Evolutionary conservation across 257 asterid species (phyloP), one percentile per base, ranked within the genome.

Genomic region (Hygrophila difformis): DNA sequence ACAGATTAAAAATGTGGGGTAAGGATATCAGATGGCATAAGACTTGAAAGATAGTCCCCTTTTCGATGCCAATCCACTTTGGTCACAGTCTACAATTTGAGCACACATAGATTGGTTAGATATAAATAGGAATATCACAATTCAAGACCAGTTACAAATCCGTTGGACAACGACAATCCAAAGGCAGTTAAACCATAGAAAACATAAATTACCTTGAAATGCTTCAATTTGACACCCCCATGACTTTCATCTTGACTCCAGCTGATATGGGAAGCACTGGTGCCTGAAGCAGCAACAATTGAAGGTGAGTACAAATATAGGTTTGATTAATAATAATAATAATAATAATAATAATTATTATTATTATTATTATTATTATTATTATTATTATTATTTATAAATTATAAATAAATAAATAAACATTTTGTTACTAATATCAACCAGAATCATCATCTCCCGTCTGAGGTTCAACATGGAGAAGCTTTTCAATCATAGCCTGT

Each of bases 11-110:
- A 62, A 43, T 20, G 64, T 47, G 29, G 23, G 40, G 21, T 56
- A 86, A 91, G 98, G 98, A 91, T 86, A 91, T 91, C 98, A 79
- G 78, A 61, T 20, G 98, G 96, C 88, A 80, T 70, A 35, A 85
- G 81, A 18, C 88, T 67, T 22, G 98, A 79, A 56, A 91, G 73
- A 72, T 85, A 86, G 68, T 86, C 96, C 64, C 98, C 98, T 69
- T 72, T 82, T 31, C 98, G 94, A 67, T 91, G 96, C 98, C 98
- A 91, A 49, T 82, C 96, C 59, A 91, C 80, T 49, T 89, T 82
- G 40, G 84, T 67, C 23, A 91, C 96, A 49, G 82, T 44, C 98
- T 91, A 93, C 75, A 66, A 61, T 35, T 53, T 59, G 61, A 57
- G n/a, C n/a, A n/a, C n/a, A 56, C 16, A 26, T 19, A 24, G 62